Percentiles rank a stretch among this genome's conserved stretches.
Conservation (phyloP, 2,329 filamentous ascomycete genomes). For the Lasiodiplodia citricola region DNA sequence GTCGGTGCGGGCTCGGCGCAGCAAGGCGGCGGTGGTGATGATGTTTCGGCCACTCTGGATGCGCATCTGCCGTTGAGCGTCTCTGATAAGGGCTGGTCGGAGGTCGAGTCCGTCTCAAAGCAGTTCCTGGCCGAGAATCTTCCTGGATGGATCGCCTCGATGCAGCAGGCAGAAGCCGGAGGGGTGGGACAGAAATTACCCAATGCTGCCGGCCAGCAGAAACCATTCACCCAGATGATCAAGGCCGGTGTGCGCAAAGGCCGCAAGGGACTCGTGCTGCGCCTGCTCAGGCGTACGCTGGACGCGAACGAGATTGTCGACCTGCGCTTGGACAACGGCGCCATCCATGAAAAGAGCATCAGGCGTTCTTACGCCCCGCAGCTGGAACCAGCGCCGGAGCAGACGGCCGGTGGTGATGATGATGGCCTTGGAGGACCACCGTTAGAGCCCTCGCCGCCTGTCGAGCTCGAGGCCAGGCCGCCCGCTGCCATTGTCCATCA, state of each 20-base stretch:
- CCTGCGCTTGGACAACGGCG: not conserved
- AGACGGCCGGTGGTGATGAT: no score
- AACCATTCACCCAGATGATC: slow-evolving; percentile 36
- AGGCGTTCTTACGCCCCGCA: not conserved
- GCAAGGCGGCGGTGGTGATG: not conserved
- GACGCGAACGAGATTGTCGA: slow-evolving; percentile 16
- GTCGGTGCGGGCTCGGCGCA: not conserved
- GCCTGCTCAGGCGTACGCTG: slow-evolving; percentile 37
- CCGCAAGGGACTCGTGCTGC: slow-evolving; percentile 40
- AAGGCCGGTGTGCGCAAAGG: slow-evolving; percentile 42
- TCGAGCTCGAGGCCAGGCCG: slow-evolving; percentile 8
- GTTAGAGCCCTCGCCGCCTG: not conserved
- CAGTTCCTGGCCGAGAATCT: slow-evolving; percentile 20
- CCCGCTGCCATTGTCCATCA: not conserved
- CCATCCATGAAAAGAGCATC: not conserved
- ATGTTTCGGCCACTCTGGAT: slow-evolving; percentile 2
- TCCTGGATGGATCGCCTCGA: slow-evolving; percentile 1
- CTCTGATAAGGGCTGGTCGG: slow-evolving; percentile 10
- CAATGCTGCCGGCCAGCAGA: slow-evolving; percentile 30
- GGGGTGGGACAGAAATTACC: not conserved
- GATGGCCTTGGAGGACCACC: no score
- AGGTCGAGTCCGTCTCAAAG: slow-evolving; percentile 15
- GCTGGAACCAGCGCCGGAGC: no score
- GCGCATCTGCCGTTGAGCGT: slow-evolving; percentile 6
- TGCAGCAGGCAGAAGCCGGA: slow-evolving; percentile 5